Evolutionary conservation across 2,329 filamentous ascomycete species (phyloP).

Genomic region (Colletotrichum sublineola): DNA sequence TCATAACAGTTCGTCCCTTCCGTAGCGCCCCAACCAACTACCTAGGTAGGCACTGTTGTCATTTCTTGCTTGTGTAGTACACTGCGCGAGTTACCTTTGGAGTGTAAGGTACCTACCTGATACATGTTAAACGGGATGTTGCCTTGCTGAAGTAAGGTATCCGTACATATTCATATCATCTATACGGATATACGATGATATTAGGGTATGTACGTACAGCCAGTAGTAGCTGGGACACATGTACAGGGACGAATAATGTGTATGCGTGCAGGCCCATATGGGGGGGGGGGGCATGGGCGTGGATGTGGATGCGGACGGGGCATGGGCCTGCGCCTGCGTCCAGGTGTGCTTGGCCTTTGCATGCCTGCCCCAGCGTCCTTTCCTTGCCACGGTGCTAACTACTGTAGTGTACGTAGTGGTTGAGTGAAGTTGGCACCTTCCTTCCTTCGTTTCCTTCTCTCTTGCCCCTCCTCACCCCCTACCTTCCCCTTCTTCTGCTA

Average conservation of each 20-base stretch:
- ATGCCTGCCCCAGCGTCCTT: conserved; percentile 19
- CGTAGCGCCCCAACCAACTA: conserved; percentile 2
- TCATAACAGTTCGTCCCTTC: conserved; percentile 3
- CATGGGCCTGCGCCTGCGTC: background rate
- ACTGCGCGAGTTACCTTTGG: background rate
- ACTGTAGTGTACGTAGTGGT: no score
- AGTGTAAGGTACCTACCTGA: background rate
- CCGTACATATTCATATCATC: background rate
- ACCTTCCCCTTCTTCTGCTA: background rate
- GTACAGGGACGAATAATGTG: background rate
- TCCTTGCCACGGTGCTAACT: conserved; percentile 5
- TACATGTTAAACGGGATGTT: background rate
- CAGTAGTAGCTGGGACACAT: background rate
- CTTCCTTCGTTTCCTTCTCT: background rate
- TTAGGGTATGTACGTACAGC: no score
- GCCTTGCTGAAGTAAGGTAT: background rate
- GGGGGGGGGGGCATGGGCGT: background rate
- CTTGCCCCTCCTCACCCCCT: background rate
- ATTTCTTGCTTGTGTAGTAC: background rate
- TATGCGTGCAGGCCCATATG: background rate
- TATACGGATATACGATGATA: no score
- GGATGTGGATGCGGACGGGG: background rate
- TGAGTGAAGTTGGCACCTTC: background rate
- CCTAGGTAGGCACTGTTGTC: background rate
- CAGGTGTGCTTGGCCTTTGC: conserved; percentile 15